These are phyloP conservation scores for Epichloe sylvatica DNA, from an alignment of 2,329 filamentous ascomycete genomes.

Conservation along the genomic window DNA sequence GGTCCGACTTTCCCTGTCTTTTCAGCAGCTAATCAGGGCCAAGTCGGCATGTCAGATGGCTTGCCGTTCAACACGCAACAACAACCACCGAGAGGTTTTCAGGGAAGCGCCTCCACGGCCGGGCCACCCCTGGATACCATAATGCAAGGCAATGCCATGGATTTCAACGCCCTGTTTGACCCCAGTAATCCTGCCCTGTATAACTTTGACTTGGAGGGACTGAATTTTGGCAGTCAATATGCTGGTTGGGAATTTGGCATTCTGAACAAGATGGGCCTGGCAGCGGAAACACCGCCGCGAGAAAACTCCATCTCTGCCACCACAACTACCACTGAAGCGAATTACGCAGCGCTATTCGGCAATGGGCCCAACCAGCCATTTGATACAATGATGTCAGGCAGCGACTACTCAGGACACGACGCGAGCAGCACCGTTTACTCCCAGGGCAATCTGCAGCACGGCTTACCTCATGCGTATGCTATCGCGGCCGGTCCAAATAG, in stretches of 20 bases:
- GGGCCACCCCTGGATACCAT: slow-evolving; percentile 31
- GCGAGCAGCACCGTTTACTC: slow-evolving; percentile 34
- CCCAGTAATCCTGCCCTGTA: slow-evolving; percentile 84
- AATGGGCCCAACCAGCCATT: slow-evolving; percentile 38
- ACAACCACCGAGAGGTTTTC: slow-evolving; percentile 59
- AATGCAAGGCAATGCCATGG: slow-evolving; percentile 35
- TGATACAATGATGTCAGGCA: slow-evolving; percentile 31
- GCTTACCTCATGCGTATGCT: slow-evolving; percentile 50
- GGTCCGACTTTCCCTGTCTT: slow-evolving; percentile 38
- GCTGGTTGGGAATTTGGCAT: slow-evolving; percentile 92
- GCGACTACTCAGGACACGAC: slow-evolving; percentile 41
- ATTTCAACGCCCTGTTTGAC: slow-evolving; percentile 59
- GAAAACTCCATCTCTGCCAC: slow-evolving; percentile 40
- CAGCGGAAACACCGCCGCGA: slow-evolving; percentile 62
- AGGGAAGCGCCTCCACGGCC: slow-evolving; percentile 37
- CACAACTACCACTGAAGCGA: slow-evolving; percentile 23
- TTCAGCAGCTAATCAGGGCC: slow-evolving; percentile 28
- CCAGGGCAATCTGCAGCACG: slow-evolving; percentile 46
- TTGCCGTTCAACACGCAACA: slow-evolving; percentile 50
- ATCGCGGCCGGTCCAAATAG: slow-evolving; percentile 50
- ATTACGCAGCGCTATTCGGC: slow-evolving; percentile 33
- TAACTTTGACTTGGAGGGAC: slow-evolving; percentile 87
- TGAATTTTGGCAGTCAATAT: slow-evolving; percentile 86
- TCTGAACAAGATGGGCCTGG: slow-evolving; percentile 75
- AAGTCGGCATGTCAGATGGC: slow-evolving; percentile 33